Percentiles rank a stretch among this genome's conserved stretches.
These are phyloP conservation scores for Carex parvula DNA, from an alignment of 176 grass and related monocot species.

Conservation along the genomic window DNA sequence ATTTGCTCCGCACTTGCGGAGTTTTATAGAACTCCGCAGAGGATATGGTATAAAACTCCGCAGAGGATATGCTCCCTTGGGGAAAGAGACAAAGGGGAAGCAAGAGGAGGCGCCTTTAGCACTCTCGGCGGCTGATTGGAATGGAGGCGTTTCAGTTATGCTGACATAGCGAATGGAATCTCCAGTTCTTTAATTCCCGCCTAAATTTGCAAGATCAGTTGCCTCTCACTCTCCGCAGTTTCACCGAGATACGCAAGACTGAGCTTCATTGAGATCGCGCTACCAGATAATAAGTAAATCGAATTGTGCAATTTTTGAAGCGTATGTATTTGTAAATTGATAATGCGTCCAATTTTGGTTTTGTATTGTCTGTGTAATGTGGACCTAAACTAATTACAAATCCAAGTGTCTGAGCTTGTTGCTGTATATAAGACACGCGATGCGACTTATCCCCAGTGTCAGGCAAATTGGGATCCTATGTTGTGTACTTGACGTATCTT, in stretches of 20 bases:
- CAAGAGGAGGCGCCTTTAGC: neutral
- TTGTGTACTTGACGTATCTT: neutral
- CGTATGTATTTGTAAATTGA: neutral
- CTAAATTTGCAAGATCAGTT: neutral
- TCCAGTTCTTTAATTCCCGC: conserved; percentile 11
- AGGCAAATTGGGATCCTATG: conserved; percentile 1
- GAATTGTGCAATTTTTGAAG: neutral
- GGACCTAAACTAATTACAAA: neutral
- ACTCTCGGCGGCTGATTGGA: neutral
- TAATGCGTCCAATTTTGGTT: neutral
- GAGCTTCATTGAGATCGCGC: neutral
- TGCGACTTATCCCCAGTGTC: neutral
- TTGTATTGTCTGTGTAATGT: neutral
- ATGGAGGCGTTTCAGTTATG: conserved; percentile 21
- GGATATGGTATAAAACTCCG: no score
- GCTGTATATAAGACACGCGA: neutral
- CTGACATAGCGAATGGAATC: neutral
- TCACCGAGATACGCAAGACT: neutral
- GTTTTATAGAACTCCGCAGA: no score
- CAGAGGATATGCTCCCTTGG: no score
- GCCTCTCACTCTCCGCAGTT: neutral
- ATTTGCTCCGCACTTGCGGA: no score
- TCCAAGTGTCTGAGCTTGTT: neutral
- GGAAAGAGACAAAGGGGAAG: neutral
- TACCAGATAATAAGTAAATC: neutral